Evolutionary conservation across 106 monocot genomes (phyloP), one percentile per base, ranked within the genome.

Genomic region (Dactylorhiza incarnata): DNA sequence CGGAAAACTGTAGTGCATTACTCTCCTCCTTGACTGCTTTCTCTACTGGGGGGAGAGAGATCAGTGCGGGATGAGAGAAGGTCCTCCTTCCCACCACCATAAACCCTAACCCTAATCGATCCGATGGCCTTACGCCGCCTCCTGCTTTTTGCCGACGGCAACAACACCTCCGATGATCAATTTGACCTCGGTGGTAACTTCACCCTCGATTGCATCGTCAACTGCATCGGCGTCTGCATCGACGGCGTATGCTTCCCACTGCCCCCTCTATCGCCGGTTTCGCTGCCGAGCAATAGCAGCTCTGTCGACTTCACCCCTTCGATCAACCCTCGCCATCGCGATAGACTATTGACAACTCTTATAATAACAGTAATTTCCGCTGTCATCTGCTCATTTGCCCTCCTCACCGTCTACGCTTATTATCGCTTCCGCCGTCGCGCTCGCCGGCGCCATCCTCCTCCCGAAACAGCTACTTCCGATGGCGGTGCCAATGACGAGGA

Each of bases 341-440:
- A 50, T 8, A 46, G 47, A 48, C 69, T 61, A 55, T 43, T 78
- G 11, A 17, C 62, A 5, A 65, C 19, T 54, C 52, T 81, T 24
- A 59, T 78, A 68, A 44, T 81, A 54, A 24, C 72, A 15, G 76
- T 72, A 44, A 62, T 69, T 58, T 61, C 82, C 68, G 63, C 81
- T 46, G 70, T 88, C 74, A 77, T 76, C 67, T 26, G 61, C 77
- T 14, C 74, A 69, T 78, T 80, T 78, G 37, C 85, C 51, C 50
- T 88, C 73, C 67, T 90, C 69, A 0, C 73, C 48, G 74, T 59
- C 68, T 79, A 73, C 73, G 44, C 37, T 74, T 22, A 48, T 75
- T 25, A 81, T 68, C 54, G 75, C 68, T 68, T 52, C 14, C 68
- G 72, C 56, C 78, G 78, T 65, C 74, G 84, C 45, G 22, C 12